Base-by-base conservation (phyloP, 306 rosid genomes). In the Vigna radiata region DNA sequence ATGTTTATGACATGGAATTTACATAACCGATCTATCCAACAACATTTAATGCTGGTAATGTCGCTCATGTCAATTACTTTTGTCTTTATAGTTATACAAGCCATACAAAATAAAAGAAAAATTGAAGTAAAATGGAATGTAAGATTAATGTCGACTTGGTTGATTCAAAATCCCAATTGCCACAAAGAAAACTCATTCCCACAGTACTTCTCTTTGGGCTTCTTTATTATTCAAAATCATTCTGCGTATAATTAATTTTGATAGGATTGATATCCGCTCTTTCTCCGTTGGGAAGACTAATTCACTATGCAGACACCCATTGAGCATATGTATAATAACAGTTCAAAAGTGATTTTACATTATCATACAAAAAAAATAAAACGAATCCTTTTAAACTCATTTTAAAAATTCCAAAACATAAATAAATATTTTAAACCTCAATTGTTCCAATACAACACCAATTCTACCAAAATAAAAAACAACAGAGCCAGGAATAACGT, bases 1-100 rank as follows among this genome's bases (percentile, higher is more conserved):
- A 16, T 4, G 6, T 25, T 62, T 73, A 72, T 47, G 43, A 74
- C 46, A 66, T 19, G 21, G 39, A 64, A 23, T 68, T 76, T 68
- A 49, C 4, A 16, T 41, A 79, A 54, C 59, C 54, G 10, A 63
- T 62, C 27, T 15, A 74, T 16, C 66, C 68, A 63, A 21, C 60
- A 72, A 29, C 11, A 39, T 48, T 44, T 66, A 72, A 52, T 4
- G 4, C 11, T 31, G 7, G 43, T 17, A 8, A 12, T 44, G 47
- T 46, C 47, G 21, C 70, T 56, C 33, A 61, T 17, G 66, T 41
- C 73, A 15, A 80, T 41, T 21, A 2, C 12, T 54, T 2, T 46
- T 17, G 0, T 27, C 23, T 11, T 70, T 80, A n/a, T 71, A 48
- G 29, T 65, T 14, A 44, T 73, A 15, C 15, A 43, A 65, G 58